Evolutionary conservation across 176 grass and related monocot genomes (phyloP).

Genomic region (Pharus latifolius): DNA sequence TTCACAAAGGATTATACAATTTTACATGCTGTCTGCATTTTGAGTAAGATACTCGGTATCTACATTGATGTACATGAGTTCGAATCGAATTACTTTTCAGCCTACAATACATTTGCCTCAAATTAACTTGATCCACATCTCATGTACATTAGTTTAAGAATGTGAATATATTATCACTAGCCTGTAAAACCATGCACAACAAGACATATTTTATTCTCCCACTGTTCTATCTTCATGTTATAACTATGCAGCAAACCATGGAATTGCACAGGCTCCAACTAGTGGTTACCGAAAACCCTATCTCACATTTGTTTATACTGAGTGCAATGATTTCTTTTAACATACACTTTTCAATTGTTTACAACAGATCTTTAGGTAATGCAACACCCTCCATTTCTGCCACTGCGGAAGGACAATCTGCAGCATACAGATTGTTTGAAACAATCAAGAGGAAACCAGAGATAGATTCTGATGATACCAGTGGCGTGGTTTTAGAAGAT

Average conservation of each 20-base stretch:
- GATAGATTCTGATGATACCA: conserved; percentile 61
- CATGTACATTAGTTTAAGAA: background rate
- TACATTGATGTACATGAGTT: background rate
- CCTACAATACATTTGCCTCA: background rate
- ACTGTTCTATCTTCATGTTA: background rate
- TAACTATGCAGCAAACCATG: background rate
- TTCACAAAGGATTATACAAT: background rate
- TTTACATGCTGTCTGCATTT: background rate
- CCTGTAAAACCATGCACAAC: background rate
- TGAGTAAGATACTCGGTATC: background rate
- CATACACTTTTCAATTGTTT: conserved; percentile 10
- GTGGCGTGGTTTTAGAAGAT: conserved; percentile 34
- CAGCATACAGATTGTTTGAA: conserved; percentile 67
- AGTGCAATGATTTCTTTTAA: background rate
- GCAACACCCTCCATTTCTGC: conserved; percentile 54
- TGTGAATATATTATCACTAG: background rate
- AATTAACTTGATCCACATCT: background rate
- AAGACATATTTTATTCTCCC: background rate
- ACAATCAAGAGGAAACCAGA: conserved; percentile 61
- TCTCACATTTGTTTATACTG: too few species aligned
- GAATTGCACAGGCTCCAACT: background rate
- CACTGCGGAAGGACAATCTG: conserved; percentile 60
- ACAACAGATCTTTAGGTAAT: conserved; percentile 56
- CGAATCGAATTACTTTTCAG: background rate
- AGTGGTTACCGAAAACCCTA: background rate